Evolutionary conservation across 495 filamentous ascomycete genomes (phyloP).

Genomic region (Penicillium waksmanii): DNA sequence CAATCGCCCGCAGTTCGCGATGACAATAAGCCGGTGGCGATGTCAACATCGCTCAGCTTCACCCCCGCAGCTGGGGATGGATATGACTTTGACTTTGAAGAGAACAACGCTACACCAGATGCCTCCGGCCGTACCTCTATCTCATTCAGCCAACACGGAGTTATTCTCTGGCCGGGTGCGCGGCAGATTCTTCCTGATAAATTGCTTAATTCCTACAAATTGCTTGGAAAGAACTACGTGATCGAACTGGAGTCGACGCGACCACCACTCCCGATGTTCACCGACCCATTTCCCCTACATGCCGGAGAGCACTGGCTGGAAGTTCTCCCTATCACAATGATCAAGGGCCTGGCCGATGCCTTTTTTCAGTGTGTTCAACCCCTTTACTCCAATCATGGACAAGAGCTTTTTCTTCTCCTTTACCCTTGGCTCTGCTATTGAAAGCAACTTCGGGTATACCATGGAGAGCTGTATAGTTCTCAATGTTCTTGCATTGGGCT

Average conservation of each 20-base stretch:
- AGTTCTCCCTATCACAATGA: constrained; percentile 42
- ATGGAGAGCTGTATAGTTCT: constrained; percentile 51
- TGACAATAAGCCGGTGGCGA: constrained; percentile 12
- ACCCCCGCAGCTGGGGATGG: constrained; percentile 35
- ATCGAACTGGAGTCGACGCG: constrained; percentile 48
- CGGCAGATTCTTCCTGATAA: constrained; percentile 39
- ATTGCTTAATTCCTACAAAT: constrained; percentile 41
- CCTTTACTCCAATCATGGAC: constrained; percentile 53
- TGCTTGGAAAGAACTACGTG: constrained; percentile 51
- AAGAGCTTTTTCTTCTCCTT: constrained; percentile 51
- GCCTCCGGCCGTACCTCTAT: constrained; percentile 44
- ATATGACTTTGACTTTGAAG: constrained; percentile 39
- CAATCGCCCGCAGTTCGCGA: constrained; percentile 22
- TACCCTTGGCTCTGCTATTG: constrained; percentile 48
- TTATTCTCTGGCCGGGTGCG: constrained; percentile 51
- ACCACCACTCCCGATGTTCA: constrained; percentile 46
- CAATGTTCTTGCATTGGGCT: constrained; percentile 50
- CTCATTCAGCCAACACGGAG: constrained; percentile 54
- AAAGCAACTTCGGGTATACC: constrained; percentile 47
- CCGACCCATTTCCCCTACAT: constrained; percentile 41
- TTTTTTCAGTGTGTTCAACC: constrained; percentile 52
- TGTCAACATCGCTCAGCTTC: constrained; percentile 20
- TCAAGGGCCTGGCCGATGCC: constrained; percentile 48
- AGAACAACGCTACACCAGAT: constrained; percentile 31
- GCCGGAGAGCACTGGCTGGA: constrained; percentile 47